These are phyloP conservation scores for Colletotrichum liaoningense DNA, from an alignment of 2,329 filamentous ascomycete genomes.

Conservation along the genomic window DNA sequence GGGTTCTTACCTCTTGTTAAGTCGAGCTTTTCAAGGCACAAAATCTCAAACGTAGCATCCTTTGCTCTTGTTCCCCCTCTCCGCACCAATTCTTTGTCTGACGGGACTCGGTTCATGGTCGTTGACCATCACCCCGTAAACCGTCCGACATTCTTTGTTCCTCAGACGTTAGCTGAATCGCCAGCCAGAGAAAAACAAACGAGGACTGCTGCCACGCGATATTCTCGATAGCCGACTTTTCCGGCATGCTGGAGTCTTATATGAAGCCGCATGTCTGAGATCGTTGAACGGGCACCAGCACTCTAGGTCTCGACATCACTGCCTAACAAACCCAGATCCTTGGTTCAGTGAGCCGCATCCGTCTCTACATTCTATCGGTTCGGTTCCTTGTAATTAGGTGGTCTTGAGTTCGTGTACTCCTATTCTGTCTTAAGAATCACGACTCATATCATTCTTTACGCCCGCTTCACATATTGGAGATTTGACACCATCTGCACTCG, in stretches of 20 bases:
- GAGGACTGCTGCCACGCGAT: not conserved
- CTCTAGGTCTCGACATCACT: not conserved
- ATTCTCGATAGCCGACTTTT: not conserved
- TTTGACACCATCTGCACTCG: not conserved
- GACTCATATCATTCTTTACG: not conserved
- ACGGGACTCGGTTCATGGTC: not conserved
- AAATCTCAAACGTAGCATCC: slow-evolving; percentile 17
- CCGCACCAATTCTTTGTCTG: slow-evolving; percentile 20
- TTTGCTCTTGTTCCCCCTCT: not conserved
- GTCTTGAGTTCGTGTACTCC: not conserved
- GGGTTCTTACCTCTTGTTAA: not conserved
- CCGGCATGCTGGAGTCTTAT: not conserved
- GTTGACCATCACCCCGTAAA: slow-evolving; percentile 10
- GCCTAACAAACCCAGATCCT: not conserved
- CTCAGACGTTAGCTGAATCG: not conserved
- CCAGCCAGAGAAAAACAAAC: not conserved
- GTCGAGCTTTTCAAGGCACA: not conserved
- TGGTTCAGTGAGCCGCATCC: not conserved
- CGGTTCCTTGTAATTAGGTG: not conserved
- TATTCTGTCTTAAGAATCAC: not conserved
- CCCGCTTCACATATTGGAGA: not conserved
- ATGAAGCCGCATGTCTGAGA: slow-evolving; percentile 13
- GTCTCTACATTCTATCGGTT: not conserved
- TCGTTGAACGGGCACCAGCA: not conserved
- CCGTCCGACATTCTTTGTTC: slow-evolving; percentile 20